phyloP scores from a whole-genome alignment of 2,329 filamentous ascomycete species.

The Emmonsiellopsis sp. region DNA sequence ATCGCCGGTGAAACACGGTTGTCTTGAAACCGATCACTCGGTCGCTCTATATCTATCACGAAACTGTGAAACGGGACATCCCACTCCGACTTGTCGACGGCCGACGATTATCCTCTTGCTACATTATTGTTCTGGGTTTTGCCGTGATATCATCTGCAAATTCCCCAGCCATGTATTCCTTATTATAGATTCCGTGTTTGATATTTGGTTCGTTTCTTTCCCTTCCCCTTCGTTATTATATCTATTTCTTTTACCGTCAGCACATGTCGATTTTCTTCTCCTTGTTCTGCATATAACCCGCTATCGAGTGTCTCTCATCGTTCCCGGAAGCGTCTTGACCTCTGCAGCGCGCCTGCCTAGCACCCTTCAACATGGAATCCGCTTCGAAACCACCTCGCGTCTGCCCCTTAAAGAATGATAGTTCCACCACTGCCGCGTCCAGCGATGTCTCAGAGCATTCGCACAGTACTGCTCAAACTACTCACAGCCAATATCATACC shows the following conservation, averaged over 20 bases:
- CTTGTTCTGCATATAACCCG: neutral
- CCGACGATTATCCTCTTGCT: neutral
- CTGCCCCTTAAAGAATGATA: neutral
- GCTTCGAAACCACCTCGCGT: neutral
- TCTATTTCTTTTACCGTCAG: too few relatives aligned
- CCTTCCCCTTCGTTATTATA: neutral
- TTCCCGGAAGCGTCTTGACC: neutral
- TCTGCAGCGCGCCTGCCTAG: neutral
- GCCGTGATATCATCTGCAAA: neutral
- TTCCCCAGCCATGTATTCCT: neutral
- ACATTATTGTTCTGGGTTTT: neutral
- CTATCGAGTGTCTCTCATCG: neutral
- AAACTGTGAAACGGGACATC: neutral
- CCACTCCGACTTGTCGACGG: neutral
- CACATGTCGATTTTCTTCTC: neutral
- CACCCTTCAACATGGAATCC: neutral
- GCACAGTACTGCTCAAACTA: slow-evolving; percentile 32
- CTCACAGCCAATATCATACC: slow-evolving; percentile 25
- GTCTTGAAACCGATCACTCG: neutral
- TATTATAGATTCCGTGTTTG: neutral
- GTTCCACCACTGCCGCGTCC: slow-evolving; percentile 23
- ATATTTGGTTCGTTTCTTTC: neutral
- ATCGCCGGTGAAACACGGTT: neutral
- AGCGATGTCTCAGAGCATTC: slow-evolving; percentile 30
- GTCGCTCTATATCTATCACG: neutral